phyloP scores from a whole-genome alignment of 2,329 filamentous ascomycete genomes.

The Podosphaera leucotricha region DNA sequence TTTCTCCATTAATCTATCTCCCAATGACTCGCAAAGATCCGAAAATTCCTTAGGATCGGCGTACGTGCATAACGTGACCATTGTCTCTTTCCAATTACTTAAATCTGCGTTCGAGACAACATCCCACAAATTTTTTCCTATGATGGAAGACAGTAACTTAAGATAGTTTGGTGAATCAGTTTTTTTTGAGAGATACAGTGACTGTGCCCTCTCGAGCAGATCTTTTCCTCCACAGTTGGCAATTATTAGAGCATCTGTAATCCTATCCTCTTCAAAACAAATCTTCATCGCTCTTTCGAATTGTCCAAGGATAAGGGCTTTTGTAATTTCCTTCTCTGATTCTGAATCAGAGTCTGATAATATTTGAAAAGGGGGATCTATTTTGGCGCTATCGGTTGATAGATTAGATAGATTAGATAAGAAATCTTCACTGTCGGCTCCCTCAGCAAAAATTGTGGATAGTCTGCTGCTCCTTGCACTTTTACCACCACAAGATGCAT shows the following conservation, averaged over 20 bases:
- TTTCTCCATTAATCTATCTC: conserved; percentile 68
- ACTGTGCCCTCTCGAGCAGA: conserved; percentile 81
- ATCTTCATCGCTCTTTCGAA: conserved; percentile 79
- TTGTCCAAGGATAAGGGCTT: conserved; percentile 67
- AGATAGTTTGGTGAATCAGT: conserved; percentile 73
- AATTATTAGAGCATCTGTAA: conserved; percentile 94
- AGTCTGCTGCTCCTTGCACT: conserved; percentile 34
- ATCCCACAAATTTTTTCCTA: conserved; percentile 94
- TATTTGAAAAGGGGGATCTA: conserved; percentile 81
- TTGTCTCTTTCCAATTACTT: conserved; percentile 85
- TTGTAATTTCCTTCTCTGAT: conserved; percentile 69
- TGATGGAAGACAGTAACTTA: conserved; percentile 70
- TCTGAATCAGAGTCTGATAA: conserved; percentile 64
- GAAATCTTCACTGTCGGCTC: conserved; percentile 61
- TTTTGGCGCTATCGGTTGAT: conserved; percentile 69
- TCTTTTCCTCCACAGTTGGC: conserved; percentile 89
- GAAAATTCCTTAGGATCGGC: conserved; percentile 79
- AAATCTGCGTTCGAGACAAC: conserved; percentile 90
- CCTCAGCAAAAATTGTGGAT: conserved; percentile 62
- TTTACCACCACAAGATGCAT: conserved; percentile 16
- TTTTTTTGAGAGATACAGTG: conserved; percentile 70
- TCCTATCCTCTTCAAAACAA: conserved; percentile 65
- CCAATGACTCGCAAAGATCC: conserved; percentile 82
- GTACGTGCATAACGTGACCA: conserved; percentile 90
- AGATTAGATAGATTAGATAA: conserved; percentile 60